Evolutionary conservation across 768 basidiomycete genomes (phyloP), one percentile per base, ranked within the genome.

Genomic region (Infundibulicybe gibba): DNA sequence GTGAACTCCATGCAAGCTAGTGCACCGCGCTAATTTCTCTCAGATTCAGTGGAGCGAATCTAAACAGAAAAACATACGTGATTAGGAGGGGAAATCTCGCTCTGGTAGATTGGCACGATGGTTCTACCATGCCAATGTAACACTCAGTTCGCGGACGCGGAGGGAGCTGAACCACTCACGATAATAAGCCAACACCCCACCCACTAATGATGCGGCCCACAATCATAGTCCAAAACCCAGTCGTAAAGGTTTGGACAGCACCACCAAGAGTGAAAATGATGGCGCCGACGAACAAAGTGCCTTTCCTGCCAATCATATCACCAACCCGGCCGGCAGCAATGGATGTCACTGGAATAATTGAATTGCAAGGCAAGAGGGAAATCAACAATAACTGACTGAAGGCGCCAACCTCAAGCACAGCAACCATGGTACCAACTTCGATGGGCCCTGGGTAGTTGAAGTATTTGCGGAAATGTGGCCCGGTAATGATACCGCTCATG

Each of bases 1-100:
- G 94, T 94, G 61, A 97, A 97, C 59, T 97, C 94, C 79, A 97
- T 92, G 58, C 91, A 94, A 2, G 93, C 94, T 35, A 97, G 72
- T 35, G 89, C 84, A 41, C 94, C 94, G 54, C 94, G 81, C 85
- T 94, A 56, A 32, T 2, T 38, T 37, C 21, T 15, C 20, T 14
- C 14, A 32, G 43, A 25, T n/a, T 42, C 25, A 31, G 11, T 20
- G 43, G n/a, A 38, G 41, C 17, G 35, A 15, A 16, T 5, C 38
- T 21, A n/a, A 39, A 32, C 15, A 38, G 34, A 55, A 15, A 34
- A 15, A 59, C 81, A 17, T 54, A 89, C 91, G 68, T 94, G 90
- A 55, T 88, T 77, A 2, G 94, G 90, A 25, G 94, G 94, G 3
- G 91, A 94, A 40, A 97, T 92, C 71, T 97, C 94, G 55, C 90